phyloP scores from a whole-genome alignment of 2,329 filamentous ascomycete species.

The Sphaerulina musiva region DNA sequence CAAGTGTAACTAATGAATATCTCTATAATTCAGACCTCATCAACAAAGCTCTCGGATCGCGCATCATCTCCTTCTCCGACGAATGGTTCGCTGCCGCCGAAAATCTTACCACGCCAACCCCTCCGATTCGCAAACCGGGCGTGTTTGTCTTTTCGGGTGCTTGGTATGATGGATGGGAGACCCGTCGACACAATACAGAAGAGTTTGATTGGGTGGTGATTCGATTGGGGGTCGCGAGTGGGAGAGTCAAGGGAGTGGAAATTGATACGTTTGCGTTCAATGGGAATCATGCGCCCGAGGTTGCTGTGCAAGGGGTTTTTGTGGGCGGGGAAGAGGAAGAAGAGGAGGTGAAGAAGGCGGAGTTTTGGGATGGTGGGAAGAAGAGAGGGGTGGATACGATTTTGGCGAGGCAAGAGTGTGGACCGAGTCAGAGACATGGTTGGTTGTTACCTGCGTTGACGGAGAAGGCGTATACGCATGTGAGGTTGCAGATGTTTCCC shows the following conservation, averaged over 20 bases:
- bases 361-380: slow-evolving; percentile 52
- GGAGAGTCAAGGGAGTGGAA: slow-evolving; percentile 66
- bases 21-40: slow-evolving; percentile 42
- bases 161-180: slow-evolving; percentile 62
- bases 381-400: slow-evolving; percentile 37
- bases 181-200: slow-evolving; percentile 53
- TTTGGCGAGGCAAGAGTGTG: slow-evolving; percentile 62
- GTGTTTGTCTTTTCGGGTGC: slow-evolving; percentile 55
- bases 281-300: slow-evolving; percentile 73
- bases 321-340: slow-evolving; percentile 56
- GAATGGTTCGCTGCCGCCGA: slow-evolving; percentile 56
- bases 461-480: slow-evolving; percentile 67
- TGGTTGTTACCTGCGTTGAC: slow-evolving; percentile 58
- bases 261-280: slow-evolving; percentile 76
- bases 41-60: slow-evolving; percentile 46
- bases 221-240: slow-evolving; percentile 57
- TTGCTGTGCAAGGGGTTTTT: slow-evolving; percentile 72
- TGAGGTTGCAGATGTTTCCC: slow-evolving; percentile 76
- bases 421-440: slow-evolving; percentile 64
- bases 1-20: background rate
- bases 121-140: slow-evolving; percentile 51
- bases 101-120: slow-evolving; percentile 53
- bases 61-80: slow-evolving; percentile 51
- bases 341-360: slow-evolving; percentile 49
- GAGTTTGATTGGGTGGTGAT: slow-evolving; percentile 56